Conservation (phyloP, 768 basidiomycete species). For the Phylloporus arenicola region DNA sequence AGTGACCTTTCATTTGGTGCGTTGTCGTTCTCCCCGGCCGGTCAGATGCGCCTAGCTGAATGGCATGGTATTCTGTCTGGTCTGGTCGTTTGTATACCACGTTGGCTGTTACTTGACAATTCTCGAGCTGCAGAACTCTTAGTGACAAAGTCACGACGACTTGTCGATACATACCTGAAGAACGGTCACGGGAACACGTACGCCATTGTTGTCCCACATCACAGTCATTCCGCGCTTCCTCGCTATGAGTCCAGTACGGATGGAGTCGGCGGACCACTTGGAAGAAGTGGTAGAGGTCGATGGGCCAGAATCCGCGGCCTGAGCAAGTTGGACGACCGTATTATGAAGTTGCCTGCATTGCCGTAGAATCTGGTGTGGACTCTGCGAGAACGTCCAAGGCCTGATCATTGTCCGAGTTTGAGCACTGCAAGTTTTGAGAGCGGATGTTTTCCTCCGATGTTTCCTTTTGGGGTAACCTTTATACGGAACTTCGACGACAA, state of each 20-base stretch:
- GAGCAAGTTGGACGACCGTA: slow-evolving; percentile 32
- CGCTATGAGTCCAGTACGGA: slow-evolving; percentile 89
- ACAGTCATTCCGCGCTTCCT: slow-evolving; percentile 94
- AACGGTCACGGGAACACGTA: slow-evolving; percentile 85
- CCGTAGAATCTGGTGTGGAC: slow-evolving; percentile 30
- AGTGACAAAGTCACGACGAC: slow-evolving; percentile 8
- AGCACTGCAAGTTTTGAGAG: slow-evolving; percentile 13
- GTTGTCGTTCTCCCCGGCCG: slow-evolving; percentile 66
- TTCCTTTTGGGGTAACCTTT: slow-evolving; percentile 18
- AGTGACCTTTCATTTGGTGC: slow-evolving; percentile 83
- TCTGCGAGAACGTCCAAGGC: slow-evolving; percentile 43
- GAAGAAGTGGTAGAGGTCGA: slow-evolving; percentile 26
- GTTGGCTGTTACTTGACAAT: slow-evolving; percentile 86
- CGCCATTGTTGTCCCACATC: slow-evolving; percentile 88
- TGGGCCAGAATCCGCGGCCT: slow-evolving; percentile 13
- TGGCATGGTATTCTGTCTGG: slow-evolving; percentile 78
- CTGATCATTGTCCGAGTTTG: slow-evolving; percentile 40
- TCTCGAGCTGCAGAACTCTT: slow-evolving; percentile 55
- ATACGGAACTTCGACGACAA: no score
- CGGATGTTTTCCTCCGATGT: not conserved
- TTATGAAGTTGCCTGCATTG: slow-evolving; percentile 41
- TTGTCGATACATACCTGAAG: slow-evolving; percentile 64
- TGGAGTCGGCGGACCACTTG: slow-evolving; percentile 82
- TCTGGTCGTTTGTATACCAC: slow-evolving; percentile 58
- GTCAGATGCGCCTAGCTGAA: slow-evolving; percentile 87